Base-by-base conservation (phyloP, 495 filamentous ascomycete species). In the Amphirosellinia nigrospora region DNA sequence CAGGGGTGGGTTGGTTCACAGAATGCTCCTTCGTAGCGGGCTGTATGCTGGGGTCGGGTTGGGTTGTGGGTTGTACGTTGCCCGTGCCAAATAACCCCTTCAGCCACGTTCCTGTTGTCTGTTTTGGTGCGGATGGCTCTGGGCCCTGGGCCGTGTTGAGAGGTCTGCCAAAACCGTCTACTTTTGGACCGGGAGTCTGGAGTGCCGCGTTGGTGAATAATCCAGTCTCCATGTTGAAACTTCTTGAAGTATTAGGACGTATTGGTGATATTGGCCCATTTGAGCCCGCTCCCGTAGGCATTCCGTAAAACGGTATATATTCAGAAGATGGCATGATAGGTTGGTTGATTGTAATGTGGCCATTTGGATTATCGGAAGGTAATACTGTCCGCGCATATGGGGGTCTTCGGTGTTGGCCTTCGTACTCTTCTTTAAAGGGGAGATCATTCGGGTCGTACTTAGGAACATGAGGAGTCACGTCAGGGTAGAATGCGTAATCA, bases 211-310 rank as follows among this genome's bases (percentile, higher is more conserved):
- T 68, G 1, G 65, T 30, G 58, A 77, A 86, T 4, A 86, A 50
- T 28, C 64, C 63, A 56, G 72, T 73, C 62, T 86, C 83, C 32
- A 78, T 71, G 9, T 66, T 69, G 66, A 78, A 86, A 43, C 79
- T 82, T 48, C 77, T 81, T 19, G 68, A 64, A 11, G 74, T 69
- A 53, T 59, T 48, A 50, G 72, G 74, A 19, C 70, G 72, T 41
- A 23, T 46, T 11, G 68, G 48, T 41, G 70, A 48, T 52, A 52
- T 48, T 16, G 71, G 66, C 15, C 50, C n/a, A 4, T 53, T 38
- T n/a, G 69, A 70, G 53, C 76, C 76, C 45, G 41, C 36, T 9
- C 76, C 72, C 15, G 34, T 59, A 48, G 72, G 60, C 19, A 70
- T 46, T 36, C 69, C 70, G 65, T 69, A 78, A 60, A 74, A 76